Base-by-base conservation (phyloP, 805 yeast genomes). In the Lachancea fermentati region DNA sequence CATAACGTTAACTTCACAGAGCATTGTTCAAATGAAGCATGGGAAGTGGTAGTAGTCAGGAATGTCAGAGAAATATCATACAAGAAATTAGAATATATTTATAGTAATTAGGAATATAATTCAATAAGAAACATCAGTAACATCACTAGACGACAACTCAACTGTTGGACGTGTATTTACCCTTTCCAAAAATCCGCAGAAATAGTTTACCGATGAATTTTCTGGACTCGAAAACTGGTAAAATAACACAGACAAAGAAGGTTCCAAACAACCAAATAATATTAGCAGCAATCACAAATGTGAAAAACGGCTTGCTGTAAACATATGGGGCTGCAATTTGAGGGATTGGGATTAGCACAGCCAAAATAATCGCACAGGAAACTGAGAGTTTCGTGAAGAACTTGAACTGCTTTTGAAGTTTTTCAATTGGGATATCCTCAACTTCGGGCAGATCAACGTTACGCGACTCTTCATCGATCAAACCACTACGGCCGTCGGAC, bases 241-340 rank as follows among this genome's bases (percentile, higher is more conserved):
- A 49, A 15, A 63, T 43, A 24, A 64, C 55, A 31, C 60, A 63
- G 14, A 55, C 52, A 14, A 47, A 43, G 43, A 66, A 62, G 4
- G 68, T 52, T n/a, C 38, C 47, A 41, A 65, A 62, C 25, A 65
- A 38, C 69, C 71, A 66, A 13, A 60, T 50, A 18, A 56, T 57
- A 47, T 61, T 56, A 5, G 60, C 51, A 7, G 57, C 58, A 11
- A 63, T 58, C 33, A 55, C 47, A 19, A 56, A 59, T 3, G 65
- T 57, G 31, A 65, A 49, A 44, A 65, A 66, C n/a, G 50, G 50
- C 13, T 53, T 49, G 4, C 61, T 50, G 46, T 58, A 66, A 1
- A 62, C 58, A 42, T 62, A 65, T 2, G 65, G 65, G 4, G 61
- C 45, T 1, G 64, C 64, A 38, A 62, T 55, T 29, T 62, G 50